phyloP scores from a whole-genome alignment of 768 basidiomycete genomes.

The Phanerodontia chrysosporium region DNA sequence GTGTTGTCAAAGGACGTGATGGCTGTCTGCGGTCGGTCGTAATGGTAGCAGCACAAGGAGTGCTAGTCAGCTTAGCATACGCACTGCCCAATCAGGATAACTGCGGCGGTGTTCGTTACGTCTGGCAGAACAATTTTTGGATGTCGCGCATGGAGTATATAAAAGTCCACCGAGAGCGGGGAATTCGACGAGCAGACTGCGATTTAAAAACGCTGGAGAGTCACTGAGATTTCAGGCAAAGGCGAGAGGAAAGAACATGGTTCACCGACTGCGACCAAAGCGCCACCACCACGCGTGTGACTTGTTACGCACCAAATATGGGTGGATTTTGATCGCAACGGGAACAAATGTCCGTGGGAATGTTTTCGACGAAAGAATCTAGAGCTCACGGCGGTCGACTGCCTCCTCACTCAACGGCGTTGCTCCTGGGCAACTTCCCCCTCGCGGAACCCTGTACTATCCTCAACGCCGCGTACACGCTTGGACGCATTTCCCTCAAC shows the following conservation, averaged over 20 bases:
- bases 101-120: slow-evolving; percentile 9
- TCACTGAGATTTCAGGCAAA: background rate
- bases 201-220: background rate
- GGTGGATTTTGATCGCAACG: background rate
- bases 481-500: background rate
- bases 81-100: slow-evolving; percentile 11
- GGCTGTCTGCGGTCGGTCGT: background rate
- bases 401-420: background rate
- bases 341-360: background rate
- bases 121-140: background rate
- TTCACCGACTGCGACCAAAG: background rate
- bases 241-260: background rate
- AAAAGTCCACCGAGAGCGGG: background rate
- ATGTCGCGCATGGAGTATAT: background rate
- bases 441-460: background rate
- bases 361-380: background rate
- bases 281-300: background rate
- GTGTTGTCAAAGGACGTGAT: background rate
- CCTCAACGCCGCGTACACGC: background rate
- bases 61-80: slow-evolving; percentile 2
- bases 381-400: background rate
- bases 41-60: slow-evolving; percentile 2
- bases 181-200: background rate
- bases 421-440: background rate
- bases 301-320: background rate